Conservation (phyloP, 1,139 yeast genomes). For the Sugiyamaella pinicola region DNA sequence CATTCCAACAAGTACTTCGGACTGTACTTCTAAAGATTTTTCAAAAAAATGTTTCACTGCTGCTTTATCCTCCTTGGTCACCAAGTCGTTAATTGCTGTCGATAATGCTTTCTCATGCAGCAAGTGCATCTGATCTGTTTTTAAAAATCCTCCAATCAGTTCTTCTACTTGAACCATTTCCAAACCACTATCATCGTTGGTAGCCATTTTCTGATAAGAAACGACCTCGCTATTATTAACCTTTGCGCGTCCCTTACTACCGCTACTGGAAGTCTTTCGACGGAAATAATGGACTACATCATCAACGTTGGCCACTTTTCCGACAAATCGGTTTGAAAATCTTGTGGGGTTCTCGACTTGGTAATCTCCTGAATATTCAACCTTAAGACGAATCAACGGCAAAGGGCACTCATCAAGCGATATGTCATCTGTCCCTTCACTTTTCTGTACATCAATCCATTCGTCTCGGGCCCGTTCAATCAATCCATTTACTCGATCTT, state of each 20-base stretch:
- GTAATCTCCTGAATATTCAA: constrained; percentile 87
- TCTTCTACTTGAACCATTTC: constrained; percentile 58
- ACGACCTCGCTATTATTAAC: constrained; percentile 8
- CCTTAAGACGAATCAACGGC: constrained; percentile 79
- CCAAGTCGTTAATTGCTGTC: constrained; percentile 68
- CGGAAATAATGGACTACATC: constrained; percentile 78
- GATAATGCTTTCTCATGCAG: constrained; percentile 79
- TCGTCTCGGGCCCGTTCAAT: constrained; percentile 59
- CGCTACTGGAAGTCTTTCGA: constrained; percentile 38
- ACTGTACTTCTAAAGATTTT: constrained; percentile 63
- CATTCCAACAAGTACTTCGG: constrained; percentile 54
- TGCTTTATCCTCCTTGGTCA: constrained; percentile 80
- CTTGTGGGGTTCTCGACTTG: constrained; percentile 90
- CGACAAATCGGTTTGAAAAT: constrained; percentile 87
- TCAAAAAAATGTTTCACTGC: constrained; percentile 72
- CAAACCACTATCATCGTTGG: constrained; percentile 31
- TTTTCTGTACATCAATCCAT: constrained; percentile 46
- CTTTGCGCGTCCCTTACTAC: constrained; percentile 1
- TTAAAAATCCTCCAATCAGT: constrained; percentile 61
- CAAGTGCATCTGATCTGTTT: constrained; percentile 63
- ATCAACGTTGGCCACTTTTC: constrained; percentile 84
- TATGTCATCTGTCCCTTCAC: constrained; percentile 33
- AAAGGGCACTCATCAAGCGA: constrained; percentile 50
- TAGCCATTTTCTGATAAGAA: constrained; percentile 19
- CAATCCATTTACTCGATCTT: constrained; percentile 64